Percentiles rank a stretch among this genome's conserved stretches.
These are phyloP conservation scores for Diaporthe vaccinii DNA, from an alignment of 2,329 filamentous ascomycete genomes.

Conservation along the genomic window DNA sequence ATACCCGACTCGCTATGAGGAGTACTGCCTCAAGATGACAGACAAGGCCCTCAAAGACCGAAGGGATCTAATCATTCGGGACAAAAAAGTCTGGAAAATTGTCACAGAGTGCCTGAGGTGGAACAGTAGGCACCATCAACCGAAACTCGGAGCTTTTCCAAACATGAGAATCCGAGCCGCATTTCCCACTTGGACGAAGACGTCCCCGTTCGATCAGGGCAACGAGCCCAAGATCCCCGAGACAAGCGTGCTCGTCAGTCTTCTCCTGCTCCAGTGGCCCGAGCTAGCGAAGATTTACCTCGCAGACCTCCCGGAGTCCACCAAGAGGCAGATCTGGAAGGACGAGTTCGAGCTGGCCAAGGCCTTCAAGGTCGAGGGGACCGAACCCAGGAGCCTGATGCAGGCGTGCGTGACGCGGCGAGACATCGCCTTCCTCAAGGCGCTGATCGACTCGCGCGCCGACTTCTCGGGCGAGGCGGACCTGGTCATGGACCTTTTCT, in stretches of 20 bases:
- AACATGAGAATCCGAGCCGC: not conserved
- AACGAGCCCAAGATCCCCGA: not conserved
- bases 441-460: not conserved
- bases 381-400: not conserved
- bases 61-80: not conserved
- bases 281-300: constrained; percentile 1
- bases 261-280: constrained; percentile 20
- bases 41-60: constrained; percentile 16
- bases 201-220: not conserved
- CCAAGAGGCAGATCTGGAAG: not conserved
- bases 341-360: constrained; percentile 16
- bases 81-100: not conserved
- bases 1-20: constrained; percentile 5
- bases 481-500: constrained; percentile 20
- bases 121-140: not conserved
- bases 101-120: constrained; percentile 8
- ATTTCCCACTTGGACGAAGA: constrained; percentile 6
- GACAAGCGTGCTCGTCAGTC: constrained; percentile 22
- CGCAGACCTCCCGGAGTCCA: not conserved
- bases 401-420: constrained; percentile 18
- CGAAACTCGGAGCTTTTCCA: not conserved
- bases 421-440: not conserved
- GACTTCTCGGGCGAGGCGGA: not conserved
- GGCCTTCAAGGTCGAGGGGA: not conserved
- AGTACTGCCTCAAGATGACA: constrained; percentile 31